Evolutionary conservation across 2,329 filamentous ascomycete species (phyloP).

Genomic region (Fusarium sp.): DNA sequence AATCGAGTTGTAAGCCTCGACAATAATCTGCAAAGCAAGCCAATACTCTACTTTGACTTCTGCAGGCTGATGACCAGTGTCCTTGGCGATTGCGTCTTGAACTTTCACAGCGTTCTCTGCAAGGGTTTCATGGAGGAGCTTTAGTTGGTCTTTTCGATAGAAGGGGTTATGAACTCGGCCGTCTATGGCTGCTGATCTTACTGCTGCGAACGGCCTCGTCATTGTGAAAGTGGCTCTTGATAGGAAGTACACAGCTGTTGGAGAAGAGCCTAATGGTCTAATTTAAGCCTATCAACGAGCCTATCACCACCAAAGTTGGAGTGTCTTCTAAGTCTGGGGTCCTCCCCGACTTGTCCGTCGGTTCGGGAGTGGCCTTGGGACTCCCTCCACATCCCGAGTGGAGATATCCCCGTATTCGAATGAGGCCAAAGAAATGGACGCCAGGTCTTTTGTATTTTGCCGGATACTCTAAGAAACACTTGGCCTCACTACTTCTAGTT

Average conservation of each 20-base stretch:
- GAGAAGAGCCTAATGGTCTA: no score
- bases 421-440: neutral
- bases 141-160: constrained; percentile 37
- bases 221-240: constrained; percentile 5
- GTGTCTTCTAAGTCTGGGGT: neutral
- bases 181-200: constrained; percentile 35
- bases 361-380: constrained; percentile 16
- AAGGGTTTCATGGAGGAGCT: constrained; percentile 23
- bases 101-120: constrained; percentile 24
- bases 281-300: no score
- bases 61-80: constrained; percentile 25
- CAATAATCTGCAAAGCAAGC: constrained; percentile 35
- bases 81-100: constrained; percentile 35
- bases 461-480: no score
- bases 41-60: constrained; percentile 41
- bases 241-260: neutral
- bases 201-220: constrained; percentile 31
- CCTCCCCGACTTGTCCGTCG: constrained; percentile 14
- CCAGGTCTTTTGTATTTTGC: no score
- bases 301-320: no score
- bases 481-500: no score
- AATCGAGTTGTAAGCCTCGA: constrained; percentile 24
- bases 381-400: constrained; percentile 35
- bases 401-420: neutral
- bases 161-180: constrained; percentile 36